Evolutionary conservation across 768 basidiomycete species (phyloP).

Genomic region (Paxillus involutus): DNA sequence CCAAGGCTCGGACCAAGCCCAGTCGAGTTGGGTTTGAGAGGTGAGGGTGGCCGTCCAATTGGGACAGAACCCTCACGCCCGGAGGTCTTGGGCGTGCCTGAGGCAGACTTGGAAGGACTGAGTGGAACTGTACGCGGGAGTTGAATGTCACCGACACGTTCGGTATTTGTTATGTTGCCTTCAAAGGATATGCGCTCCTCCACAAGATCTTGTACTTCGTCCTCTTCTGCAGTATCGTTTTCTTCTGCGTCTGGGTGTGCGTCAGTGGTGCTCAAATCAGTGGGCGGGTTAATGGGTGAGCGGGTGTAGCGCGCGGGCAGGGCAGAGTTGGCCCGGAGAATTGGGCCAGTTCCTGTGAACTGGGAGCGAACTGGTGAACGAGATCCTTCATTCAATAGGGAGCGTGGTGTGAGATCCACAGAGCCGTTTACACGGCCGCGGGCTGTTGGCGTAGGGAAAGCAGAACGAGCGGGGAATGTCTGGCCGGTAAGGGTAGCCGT

Average conservation of each 20-base stretch:
- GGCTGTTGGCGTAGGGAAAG: constrained; percentile 34
- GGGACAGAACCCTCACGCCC: not conserved
- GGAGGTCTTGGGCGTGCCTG: constrained; percentile 3
- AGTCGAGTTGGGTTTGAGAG: constrained; percentile 26
- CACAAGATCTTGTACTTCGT: constrained; percentile 29
- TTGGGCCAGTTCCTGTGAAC: constrained; percentile 29
- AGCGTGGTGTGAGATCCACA: constrained; percentile 25
- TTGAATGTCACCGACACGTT: constrained; percentile 42
- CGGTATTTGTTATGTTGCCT: constrained; percentile 43
- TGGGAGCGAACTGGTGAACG: constrained; percentile 27
- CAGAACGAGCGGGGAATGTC: constrained; percentile 28
- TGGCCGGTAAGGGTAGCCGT: constrained; percentile 23
- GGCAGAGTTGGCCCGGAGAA: constrained; percentile 41
- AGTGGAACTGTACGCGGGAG: constrained; percentile 59
- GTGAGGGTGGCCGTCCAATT: constrained; percentile 21
- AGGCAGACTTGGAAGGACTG: constrained; percentile 32
- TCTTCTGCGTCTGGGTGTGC: constrained; percentile 18
- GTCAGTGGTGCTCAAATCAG: constrained; percentile 6
- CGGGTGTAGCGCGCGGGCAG: constrained; percentile 39
- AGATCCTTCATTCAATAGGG: constrained; percentile 14
- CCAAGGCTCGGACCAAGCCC: constrained; percentile 6
- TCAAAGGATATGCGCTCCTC: constrained; percentile 25
- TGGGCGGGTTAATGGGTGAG: constrained; percentile 11
- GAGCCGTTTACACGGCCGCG: constrained; percentile 22
- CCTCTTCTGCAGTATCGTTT: constrained; percentile 25